Evolutionary conservation across 169 alveolate genomes (phyloP).

Genomic region (Plasmodium blacklocki): DNA sequence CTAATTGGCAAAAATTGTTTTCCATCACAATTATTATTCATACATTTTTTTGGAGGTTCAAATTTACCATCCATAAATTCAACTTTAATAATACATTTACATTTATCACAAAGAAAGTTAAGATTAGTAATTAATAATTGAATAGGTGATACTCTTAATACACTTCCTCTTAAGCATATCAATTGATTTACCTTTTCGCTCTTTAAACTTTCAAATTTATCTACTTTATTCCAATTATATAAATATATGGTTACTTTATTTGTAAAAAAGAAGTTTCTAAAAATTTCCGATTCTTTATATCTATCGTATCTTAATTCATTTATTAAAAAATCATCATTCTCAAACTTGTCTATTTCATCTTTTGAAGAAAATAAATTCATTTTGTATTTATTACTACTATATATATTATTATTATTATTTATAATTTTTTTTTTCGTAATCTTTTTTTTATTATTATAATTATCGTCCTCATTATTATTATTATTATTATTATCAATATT

Average conservation of each 20-base stretch:
- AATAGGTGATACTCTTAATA: slow-evolving; percentile 70
- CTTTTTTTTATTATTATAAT: not conserved
- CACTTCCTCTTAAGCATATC: slow-evolving; percentile 61
- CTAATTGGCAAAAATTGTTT: slow-evolving; percentile 25
- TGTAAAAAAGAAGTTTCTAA: slow-evolving; percentile 32
- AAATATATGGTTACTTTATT: slow-evolving; percentile 47
- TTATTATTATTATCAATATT: not conserved
- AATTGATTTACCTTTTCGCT: slow-evolving; percentile 73
- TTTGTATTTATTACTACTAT: not conserved
- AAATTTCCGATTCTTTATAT: slow-evolving; percentile 38
- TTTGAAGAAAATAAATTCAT: slow-evolving; percentile 3
- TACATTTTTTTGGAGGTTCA: slow-evolving; percentile 57
- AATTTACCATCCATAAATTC: slow-evolving; percentile 68
- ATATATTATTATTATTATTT: not conserved
- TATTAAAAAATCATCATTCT: slow-evolving; percentile 11
- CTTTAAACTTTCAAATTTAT: slow-evolving; percentile 57
- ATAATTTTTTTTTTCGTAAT: not conserved
- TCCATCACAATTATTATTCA: slow-evolving; percentile 34
- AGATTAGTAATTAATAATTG: slow-evolving; percentile 47
- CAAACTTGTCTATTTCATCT: slow-evolving; percentile 35
- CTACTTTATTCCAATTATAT: slow-evolving; percentile 64
- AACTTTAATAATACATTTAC: slow-evolving; percentile 27
- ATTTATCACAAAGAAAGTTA: slow-evolving; percentile 66
- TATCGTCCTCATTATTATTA: not conserved
- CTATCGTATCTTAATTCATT: slow-evolving; percentile 32